phyloP scores from a whole-genome alignment of 306 rosid species.

The Cucurbita maxima region DNA sequence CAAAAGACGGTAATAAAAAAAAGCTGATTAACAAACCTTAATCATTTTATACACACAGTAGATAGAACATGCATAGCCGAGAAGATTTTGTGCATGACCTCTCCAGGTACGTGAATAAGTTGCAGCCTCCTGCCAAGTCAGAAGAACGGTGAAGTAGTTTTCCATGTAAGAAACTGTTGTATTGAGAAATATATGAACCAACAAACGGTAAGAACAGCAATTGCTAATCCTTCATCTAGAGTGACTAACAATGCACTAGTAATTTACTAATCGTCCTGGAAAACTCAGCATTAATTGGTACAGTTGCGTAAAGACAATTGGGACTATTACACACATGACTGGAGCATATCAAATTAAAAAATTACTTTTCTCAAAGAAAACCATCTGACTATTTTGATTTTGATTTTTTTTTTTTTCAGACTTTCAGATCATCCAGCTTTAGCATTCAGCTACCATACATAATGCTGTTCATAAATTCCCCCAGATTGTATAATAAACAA shows the following conservation, averaged over 20 bases:
- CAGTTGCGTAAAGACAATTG: background rate
- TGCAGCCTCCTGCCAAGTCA: constrained; percentile 80
- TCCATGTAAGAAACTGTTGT: background rate
- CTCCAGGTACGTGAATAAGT: constrained; percentile 95
- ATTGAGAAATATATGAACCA: background rate
- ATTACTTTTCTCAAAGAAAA: background rate
- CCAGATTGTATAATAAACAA: too few relatives aligned
- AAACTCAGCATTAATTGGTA: background rate
- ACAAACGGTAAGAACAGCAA: background rate
- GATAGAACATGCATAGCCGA: constrained; percentile 93
- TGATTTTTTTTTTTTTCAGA: background rate
- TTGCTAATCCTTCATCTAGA: background rate
- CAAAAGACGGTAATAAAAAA: background rate
- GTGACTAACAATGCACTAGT: background rate
- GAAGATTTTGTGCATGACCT: constrained; percentile 95
- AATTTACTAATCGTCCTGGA: background rate
- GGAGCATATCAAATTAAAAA: background rate
- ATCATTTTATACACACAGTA: constrained; percentile 97
- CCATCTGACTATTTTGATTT: background rate
- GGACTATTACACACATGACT: background rate
- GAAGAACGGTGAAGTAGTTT: constrained; percentile 8
- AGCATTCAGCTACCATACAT: background rate
- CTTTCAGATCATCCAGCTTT: background rate
- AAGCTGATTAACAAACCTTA: constrained; percentile 36
- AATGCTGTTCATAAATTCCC: too few relatives aligned